Evolutionary conservation across 202 grass and related monocot species (phyloP).

Genomic region (Schoenoplectus tabernaemontani): DNA sequence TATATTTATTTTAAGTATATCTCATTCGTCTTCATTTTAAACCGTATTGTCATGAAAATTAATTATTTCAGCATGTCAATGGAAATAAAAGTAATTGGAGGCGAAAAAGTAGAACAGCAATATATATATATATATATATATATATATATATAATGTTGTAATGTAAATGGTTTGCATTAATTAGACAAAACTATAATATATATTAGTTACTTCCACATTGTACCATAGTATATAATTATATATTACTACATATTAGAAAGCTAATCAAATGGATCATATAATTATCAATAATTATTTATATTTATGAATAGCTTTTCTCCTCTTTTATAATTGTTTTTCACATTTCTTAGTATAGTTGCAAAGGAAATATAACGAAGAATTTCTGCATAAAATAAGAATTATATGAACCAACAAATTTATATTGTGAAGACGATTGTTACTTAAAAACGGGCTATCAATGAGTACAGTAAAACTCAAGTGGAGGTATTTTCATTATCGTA

Average conservation of each 20-base stretch:
- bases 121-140: too few species aligned
- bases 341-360: background rate
- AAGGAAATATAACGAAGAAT: background rate
- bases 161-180: background rate
- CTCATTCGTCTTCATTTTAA: background rate
- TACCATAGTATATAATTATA: too few species aligned
- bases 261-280: background rate
- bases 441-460: too few species aligned
- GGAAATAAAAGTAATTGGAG: background rate
- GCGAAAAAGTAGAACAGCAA: background rate
- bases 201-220: too few species aligned
- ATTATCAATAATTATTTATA: background rate
- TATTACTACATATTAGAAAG: background rate
- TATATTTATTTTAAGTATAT: background rate
- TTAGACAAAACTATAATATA: too few species aligned
- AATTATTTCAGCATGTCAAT: background rate
- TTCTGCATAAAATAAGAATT: too few species aligned
- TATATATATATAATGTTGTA: background rate
- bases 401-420: too few species aligned
- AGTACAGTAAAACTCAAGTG: too few species aligned
- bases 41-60: background rate
- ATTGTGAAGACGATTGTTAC: too few species aligned
- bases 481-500: too few species aligned
- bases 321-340: background rate
- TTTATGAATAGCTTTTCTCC: background rate